Conservation (phyloP, 2,329 filamentous ascomycete genomes). For the Orbilia quercus region DNA sequence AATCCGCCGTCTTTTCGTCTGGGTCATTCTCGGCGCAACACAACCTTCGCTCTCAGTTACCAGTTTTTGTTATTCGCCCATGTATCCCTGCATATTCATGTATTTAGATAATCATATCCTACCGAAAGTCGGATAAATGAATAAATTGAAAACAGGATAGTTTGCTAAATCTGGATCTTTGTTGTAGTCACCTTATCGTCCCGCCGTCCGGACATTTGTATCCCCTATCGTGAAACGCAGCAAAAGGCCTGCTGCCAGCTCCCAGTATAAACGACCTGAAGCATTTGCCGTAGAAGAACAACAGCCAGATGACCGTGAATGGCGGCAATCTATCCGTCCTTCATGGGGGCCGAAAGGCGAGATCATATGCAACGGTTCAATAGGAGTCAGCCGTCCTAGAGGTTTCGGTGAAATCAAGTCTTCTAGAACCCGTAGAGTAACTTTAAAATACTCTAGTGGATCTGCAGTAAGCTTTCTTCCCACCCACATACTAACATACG, state of each 20-base stretch:
- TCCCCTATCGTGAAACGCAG: constrained; percentile 46
- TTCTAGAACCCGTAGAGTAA: constrained; percentile 42
- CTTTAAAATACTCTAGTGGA: constrained; percentile 36
- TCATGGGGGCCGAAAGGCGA: constrained; percentile 48
- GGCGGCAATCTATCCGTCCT: constrained; percentile 45
- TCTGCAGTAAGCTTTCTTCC: constrained; percentile 17
- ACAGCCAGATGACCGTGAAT: constrained; percentile 44
- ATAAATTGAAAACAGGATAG: constrained; percentile 52
- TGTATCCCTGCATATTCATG: constrained; percentile 45
- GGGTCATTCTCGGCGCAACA: constrained; percentile 12
- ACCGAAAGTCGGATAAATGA: constrained; percentile 51
- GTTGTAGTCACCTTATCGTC: constrained; percentile 55
- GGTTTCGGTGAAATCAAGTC: constrained; percentile 46
- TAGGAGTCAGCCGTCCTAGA: constrained; percentile 33
- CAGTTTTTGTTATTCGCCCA: constrained; percentile 14
- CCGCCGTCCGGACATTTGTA: constrained; percentile 50
- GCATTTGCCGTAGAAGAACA: constrained; percentile 42
- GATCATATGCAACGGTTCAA: constrained; percentile 32
- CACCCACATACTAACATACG: not conserved
- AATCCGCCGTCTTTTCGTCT: constrained; percentile 1
- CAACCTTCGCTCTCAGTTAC: constrained; percentile 7
- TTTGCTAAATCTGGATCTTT: constrained; percentile 48
- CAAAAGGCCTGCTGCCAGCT: constrained; percentile 25
- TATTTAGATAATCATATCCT: constrained; percentile 55
- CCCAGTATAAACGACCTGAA: constrained; percentile 39